These are phyloP conservation scores for Dichomitus squalens DNA, from an alignment of 1,284 basidiomycete genomes.

Conservation along the genomic window DNA sequence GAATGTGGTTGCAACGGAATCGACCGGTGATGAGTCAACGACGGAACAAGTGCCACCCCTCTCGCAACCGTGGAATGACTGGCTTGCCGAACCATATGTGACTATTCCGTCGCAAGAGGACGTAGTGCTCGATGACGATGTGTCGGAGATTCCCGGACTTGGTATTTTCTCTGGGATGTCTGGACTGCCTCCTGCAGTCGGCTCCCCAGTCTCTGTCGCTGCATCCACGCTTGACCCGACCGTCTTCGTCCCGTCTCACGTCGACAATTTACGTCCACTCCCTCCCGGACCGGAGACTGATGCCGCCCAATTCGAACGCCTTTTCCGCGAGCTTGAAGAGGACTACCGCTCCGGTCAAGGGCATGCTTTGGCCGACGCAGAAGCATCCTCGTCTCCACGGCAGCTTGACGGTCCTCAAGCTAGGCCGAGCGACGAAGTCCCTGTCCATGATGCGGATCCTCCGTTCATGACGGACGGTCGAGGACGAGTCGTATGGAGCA, in stretches of 20 bases:
- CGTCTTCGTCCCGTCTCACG: constrained; percentile 15
- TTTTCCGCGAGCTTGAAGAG: neutral
- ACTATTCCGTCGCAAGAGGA: neutral
- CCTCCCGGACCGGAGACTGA: constrained; percentile 4
- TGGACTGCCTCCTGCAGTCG: neutral
- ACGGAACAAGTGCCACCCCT: neutral
- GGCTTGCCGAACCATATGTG: neutral
- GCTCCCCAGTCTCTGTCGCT: neutral
- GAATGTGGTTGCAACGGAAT: neutral
- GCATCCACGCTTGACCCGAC: constrained; percentile 6
- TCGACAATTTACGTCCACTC: constrained; percentile 11
- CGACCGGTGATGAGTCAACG: neutral
- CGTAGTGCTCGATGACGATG: neutral
- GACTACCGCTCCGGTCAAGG: neutral
- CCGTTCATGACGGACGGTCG: constrained; percentile 61
- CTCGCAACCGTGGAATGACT: neutral
- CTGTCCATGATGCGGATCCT: constrained; percentile 43
- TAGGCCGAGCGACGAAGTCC: neutral
- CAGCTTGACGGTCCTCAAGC: neutral
- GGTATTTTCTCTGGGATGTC: neutral
- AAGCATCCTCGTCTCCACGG: neutral
- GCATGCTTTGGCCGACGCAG: neutral
- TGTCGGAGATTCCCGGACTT: neutral
- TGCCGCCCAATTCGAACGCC: neutral
- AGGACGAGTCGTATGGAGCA: constrained; percentile 61